Evolutionary conservation across 108 stramenopile genomes (phyloP).

Genomic region (Skeletonema grethae): DNA sequence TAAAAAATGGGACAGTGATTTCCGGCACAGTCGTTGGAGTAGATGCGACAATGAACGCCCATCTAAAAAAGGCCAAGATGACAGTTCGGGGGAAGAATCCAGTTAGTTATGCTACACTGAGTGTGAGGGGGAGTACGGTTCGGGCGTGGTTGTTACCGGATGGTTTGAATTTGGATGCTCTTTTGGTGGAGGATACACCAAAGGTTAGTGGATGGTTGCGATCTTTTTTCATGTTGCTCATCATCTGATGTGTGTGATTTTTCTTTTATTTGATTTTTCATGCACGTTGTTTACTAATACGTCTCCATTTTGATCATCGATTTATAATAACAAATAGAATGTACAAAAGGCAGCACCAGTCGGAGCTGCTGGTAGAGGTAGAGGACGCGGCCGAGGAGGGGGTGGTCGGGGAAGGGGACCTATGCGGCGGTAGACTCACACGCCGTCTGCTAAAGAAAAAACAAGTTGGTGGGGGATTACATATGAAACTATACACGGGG

Average conservation of each 20-base stretch:
- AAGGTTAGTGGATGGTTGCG: slow-evolving; percentile 55
- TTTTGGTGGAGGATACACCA: slow-evolving; percentile 95
- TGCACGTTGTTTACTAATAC: too few relatives aligned
- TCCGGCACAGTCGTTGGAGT: slow-evolving; percentile 96
- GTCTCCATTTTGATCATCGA: neutral
- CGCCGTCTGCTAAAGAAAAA: slow-evolving; percentile 1
- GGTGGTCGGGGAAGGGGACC: slow-evolving; percentile 37
- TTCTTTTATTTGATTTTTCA: too few relatives aligned
- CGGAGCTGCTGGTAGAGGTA: slow-evolving; percentile 34
- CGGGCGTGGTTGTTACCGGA: slow-evolving; percentile 96
- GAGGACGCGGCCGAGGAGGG: slow-evolving; percentile 71
- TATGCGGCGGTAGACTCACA: slow-evolving; percentile 3
- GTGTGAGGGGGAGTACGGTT: slow-evolving; percentile 95
- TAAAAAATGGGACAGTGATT: slow-evolving; percentile 98
- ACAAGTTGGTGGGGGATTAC: neutral
- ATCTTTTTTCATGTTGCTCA: too few relatives aligned
- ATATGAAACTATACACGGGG: neutral
- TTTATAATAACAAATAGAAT: slow-evolving; percentile 6
- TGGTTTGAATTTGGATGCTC: slow-evolving; percentile 93
- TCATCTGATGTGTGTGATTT: too few relatives aligned
- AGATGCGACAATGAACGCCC: slow-evolving; percentile 99
- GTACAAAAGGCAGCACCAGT: slow-evolving; percentile 56
- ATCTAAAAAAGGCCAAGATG: slow-evolving; percentile 95
- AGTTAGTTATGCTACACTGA: slow-evolving; percentile 88
- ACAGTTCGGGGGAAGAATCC: slow-evolving; percentile 94